Evolutionary conservation across 2,329 filamentous ascomycete species (phyloP).

Genomic region (Trichophyton mentagrophytes): DNA sequence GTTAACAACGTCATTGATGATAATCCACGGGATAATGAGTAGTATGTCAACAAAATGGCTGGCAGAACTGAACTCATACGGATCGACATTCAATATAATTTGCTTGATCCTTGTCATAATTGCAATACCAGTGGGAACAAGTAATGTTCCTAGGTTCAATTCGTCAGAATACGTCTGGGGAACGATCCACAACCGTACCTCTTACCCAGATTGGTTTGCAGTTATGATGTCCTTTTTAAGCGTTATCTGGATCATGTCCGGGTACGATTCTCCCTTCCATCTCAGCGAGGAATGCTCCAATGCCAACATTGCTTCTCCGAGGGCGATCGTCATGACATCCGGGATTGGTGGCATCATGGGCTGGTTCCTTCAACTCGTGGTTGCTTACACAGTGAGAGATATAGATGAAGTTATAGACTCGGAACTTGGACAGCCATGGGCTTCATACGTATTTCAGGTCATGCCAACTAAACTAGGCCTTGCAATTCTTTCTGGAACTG

Average conservation of each 20-base stretch:
- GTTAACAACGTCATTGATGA: constrained; percentile 53
- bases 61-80: constrained; percentile 55
- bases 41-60: constrained; percentile 60
- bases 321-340: constrained; percentile 59
- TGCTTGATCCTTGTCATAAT: constrained; percentile 55
- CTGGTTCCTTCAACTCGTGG: constrained; percentile 61
- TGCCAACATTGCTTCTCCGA: constrained; percentile 55
- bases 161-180: constrained; percentile 51
- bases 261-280: constrained; percentile 59
- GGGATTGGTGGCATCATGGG: constrained; percentile 53
- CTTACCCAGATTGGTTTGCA: constrained; percentile 54
- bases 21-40: constrained; percentile 54
- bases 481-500: constrained; percentile 52
- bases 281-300: constrained; percentile 65
- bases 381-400: constrained; percentile 58
- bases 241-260: constrained; percentile 57
- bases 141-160: constrained; percentile 46
- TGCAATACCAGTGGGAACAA: constrained; percentile 51
- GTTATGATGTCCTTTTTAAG: constrained; percentile 60
- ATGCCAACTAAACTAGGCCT: constrained; percentile 48
- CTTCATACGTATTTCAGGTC: constrained; percentile 55
- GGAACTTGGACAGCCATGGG: constrained; percentile 56
- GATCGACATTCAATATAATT: constrained; percentile 58
- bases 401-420: constrained; percentile 47
- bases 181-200: constrained; percentile 51